These are phyloP conservation scores for Magnolia changhungtana DNA, from an alignment of 164 flowering plant genomes.

Conservation along the genomic window DNA sequence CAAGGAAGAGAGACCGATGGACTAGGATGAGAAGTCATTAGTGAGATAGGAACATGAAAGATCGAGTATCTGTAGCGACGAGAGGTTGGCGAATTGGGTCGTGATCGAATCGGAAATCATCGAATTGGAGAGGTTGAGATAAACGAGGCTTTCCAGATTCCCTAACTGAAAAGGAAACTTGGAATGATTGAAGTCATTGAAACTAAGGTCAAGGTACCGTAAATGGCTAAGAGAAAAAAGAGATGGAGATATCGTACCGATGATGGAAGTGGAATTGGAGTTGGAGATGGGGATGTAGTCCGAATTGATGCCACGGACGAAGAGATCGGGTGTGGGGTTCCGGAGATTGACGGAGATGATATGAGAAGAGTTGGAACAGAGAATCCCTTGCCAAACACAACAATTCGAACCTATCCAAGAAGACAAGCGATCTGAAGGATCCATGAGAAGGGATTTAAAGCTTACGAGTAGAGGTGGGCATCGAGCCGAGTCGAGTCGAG, in stretches of 20 bases:
- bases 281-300: not conserved
- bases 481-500: too few species aligned
- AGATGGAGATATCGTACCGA: slow-evolving; percentile 18
- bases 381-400: slow-evolving; percentile 20
- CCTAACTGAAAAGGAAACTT: slow-evolving; percentile 3
- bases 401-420: slow-evolving; percentile 21
- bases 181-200: slow-evolving; percentile 18
- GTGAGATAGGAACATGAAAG: slow-evolving; percentile 13
- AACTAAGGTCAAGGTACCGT: slow-evolving; percentile 19
- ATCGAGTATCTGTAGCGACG: slow-evolving; percentile 16
- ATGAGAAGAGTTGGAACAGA: slow-evolving; percentile 16
- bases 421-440: slow-evolving; percentile 13
- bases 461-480: too few species aligned
- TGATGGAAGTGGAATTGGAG: slow-evolving; percentile 10
- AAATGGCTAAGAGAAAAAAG: slow-evolving; percentile 18
- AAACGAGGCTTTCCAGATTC: slow-evolving; percentile 13
- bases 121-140: slow-evolving; percentile 14
- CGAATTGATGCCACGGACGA: slow-evolving; percentile 1
- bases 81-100: slow-evolving; percentile 18
- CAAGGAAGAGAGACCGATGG: slow-evolving; percentile 1
- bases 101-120: slow-evolving; percentile 13
- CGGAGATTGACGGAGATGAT: slow-evolving; percentile 7
- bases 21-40: slow-evolving; percentile 7
- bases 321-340: slow-evolving; percentile 7
- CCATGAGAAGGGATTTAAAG: slow-evolving; percentile 16